These are phyloP conservation scores for Lachancea sp. DNA, from an alignment of 805 yeast genomes.

Conservation along the genomic window DNA sequence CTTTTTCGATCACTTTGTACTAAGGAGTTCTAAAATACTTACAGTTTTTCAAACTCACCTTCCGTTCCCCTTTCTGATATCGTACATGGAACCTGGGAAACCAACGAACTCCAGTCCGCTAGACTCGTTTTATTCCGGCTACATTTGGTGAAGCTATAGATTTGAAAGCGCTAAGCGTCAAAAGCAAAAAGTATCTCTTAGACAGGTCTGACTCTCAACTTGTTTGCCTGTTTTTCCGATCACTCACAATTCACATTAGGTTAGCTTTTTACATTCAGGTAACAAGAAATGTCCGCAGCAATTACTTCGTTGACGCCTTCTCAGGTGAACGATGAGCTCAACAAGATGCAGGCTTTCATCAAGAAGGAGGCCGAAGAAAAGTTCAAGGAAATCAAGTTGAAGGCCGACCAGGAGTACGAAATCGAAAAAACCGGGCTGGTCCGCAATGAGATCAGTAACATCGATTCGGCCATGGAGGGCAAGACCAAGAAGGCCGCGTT, in stretches of 20 bases:
- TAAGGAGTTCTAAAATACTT: neutral
- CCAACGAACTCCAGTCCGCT: no score
- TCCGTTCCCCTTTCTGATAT: neutral
- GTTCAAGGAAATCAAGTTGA: constrained; percentile 89
- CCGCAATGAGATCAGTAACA: constrained; percentile 82
- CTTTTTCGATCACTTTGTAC: neutral
- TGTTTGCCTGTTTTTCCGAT: neutral
- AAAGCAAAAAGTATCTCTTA: no score
- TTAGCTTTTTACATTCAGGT: neutral
- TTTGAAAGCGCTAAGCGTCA: no score
- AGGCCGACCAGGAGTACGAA: constrained; percentile 98
- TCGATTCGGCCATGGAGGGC: constrained; percentile 72
- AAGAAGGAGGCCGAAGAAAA: constrained; percentile 98
- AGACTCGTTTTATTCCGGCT: no score
- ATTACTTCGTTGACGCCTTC: constrained; percentile 32
- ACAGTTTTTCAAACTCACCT: neutral
- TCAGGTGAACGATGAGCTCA: constrained; percentile 89
- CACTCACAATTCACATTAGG: no score
- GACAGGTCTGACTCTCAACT: no score
- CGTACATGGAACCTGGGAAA: no score
- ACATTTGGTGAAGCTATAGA: no score
- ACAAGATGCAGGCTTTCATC: constrained; percentile 97
- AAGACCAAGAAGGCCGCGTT: constrained; percentile 86
- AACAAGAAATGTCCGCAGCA: constrained; percentile 31
- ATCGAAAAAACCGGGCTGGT: constrained; percentile 94